Evolutionary conservation across 2,329 filamentous ascomycete genomes (phyloP), one percentile per base, ranked within the genome.

Genomic region (Ophiostoma novo-ulmi): DNA sequence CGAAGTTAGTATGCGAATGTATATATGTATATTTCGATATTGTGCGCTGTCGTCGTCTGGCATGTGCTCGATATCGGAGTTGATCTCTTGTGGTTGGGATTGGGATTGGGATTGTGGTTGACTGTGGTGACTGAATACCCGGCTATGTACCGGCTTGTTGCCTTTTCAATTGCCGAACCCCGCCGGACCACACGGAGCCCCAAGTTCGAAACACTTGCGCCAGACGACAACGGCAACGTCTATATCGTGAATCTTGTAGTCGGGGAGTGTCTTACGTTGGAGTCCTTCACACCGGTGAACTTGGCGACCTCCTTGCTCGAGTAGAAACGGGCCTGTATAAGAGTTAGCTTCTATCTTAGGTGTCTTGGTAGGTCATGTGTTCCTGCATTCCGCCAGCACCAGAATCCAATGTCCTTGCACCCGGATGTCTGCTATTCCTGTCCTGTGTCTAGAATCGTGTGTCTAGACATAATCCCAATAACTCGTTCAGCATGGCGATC

Each of bases 231-330:
- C 13, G 20, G 11, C 5, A 58, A 5, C 61, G 36, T 11, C 13
- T 14, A 61, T 63, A 35, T 13, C 36, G 4, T 10, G 22, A 20
- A 44, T 41, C n/a, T 35, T 6, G 31, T 65, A 8, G n/a, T 66
- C 38, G 31, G 31, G 67, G 69, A 66, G 68, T 72, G 72, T 84
- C 91, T 81, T 89, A 95, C 92, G 85, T 94, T 90, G 80, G 90
- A 84, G 80, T 91, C 92, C 85, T 97, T 97, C 80, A 88, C 86
- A 76, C 94, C 95, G 78, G 92, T 90, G 85, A 97, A 99, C 85
- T 95, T 92, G 81, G 94, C 95, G 77, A 98, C 93, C 61, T 91
- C 88, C 65, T 91, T 88, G 73, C 86, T 82, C 81, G 80, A 79
- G 84, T 87, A 79, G 87, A 88, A 84, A 82, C 88, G 83, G 79